Evolutionary conservation across 495 filamentous ascomycete genomes (phyloP).

Genomic region (Aspergillus sclerotiicarbonarius): DNA sequence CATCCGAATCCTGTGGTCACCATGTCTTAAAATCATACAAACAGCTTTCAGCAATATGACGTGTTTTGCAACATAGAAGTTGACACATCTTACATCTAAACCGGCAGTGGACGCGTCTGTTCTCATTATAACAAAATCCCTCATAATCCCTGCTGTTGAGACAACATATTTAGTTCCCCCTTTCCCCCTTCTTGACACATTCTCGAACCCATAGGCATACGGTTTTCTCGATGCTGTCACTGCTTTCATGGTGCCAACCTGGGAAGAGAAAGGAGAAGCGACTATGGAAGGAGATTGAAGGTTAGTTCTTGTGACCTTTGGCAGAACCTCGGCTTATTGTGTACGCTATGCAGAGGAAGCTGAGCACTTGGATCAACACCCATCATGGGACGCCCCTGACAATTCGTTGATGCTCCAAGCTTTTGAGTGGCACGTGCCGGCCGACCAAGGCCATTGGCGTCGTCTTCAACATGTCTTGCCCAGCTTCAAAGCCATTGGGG

Average conservation of each 20-base stretch:
- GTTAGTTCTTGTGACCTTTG: slow-evolving; percentile 5
- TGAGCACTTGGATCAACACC: slow-evolving; percentile 27
- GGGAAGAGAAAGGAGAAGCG: slow-evolving; percentile 10
- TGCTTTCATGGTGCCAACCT: slow-evolving; percentile 9
- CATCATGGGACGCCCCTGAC: slow-evolving; percentile 36
- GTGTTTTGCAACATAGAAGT: slow-evolving; percentile 11
- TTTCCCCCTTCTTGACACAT: too few species aligned
- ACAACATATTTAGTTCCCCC: too few species aligned
- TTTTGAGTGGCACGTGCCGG: slow-evolving; percentile 74
- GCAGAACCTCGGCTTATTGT: neutral
- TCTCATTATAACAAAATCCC: neutral
- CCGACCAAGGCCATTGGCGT: slow-evolving; percentile 62
- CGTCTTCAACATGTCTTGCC: slow-evolving; percentile 56
- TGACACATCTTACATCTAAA: neutral
- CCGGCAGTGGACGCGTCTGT: neutral
- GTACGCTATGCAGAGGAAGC: slow-evolving; percentile 21
- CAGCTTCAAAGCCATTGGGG: slow-evolving; percentile 56
- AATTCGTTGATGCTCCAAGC: slow-evolving; percentile 68
- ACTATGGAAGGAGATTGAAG: slow-evolving; percentile 23
- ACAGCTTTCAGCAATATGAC: slow-evolving; percentile 11
- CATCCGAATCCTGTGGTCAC: neutral
- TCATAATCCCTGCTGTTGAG: neutral
- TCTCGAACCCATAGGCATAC: neutral
- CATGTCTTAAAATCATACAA: neutral
- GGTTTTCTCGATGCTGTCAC: slow-evolving; percentile 15